These are phyloP conservation scores for Paulownia fortunei DNA, from an alignment of 257 asterid genomes.

Conservation along the genomic window DNA sequence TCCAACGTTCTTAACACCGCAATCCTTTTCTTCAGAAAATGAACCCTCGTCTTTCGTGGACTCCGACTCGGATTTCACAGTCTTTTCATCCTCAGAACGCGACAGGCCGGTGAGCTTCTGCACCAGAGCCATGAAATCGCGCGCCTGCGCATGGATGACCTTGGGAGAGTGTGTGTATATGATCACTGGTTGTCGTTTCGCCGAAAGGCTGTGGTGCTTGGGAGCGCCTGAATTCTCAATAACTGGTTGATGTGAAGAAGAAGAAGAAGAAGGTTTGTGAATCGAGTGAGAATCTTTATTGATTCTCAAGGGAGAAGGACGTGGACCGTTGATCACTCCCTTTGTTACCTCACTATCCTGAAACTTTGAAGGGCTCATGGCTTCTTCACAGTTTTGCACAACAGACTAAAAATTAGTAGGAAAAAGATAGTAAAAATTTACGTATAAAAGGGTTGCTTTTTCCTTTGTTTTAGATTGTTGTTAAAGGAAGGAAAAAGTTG, in stretches of 20 bases:
- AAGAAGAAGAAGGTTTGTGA: constrained; percentile 27
- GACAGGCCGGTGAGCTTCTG: constrained; percentile 54
- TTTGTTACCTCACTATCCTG: constrained; percentile 35
- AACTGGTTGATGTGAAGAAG: not conserved
- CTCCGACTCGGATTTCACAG: constrained; percentile 4
- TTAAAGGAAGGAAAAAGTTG: constrained; percentile 22
- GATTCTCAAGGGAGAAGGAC: constrained; percentile 38
- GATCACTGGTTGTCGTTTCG: constrained; percentile 46
- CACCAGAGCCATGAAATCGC: constrained; percentile 50
- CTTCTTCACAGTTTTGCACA: not conserved
- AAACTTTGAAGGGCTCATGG: constrained; percentile 48
- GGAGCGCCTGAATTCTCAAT: not conserved
- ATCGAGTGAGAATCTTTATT: constrained; percentile 40
- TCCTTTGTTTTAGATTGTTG: constrained; percentile 5
- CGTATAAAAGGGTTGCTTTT: constrained; percentile 19
- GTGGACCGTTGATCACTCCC: constrained; percentile 41
- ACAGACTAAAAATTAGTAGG: not conserved
- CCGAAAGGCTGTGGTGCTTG: not conserved
- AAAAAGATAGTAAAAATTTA: not conserved
- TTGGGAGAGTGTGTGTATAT: constrained; percentile 53
- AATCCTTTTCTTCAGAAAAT: not conserved
- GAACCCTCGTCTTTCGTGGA: constrained; percentile 12
- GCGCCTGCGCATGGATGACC: constrained; percentile 41
- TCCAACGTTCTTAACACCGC: not conserved
- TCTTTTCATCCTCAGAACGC: not conserved